Evolutionary conservation across 2,329 filamentous ascomycete species (phyloP), one percentile per base, ranked within the genome.

Genomic region (Didymella keratinophila): DNA sequence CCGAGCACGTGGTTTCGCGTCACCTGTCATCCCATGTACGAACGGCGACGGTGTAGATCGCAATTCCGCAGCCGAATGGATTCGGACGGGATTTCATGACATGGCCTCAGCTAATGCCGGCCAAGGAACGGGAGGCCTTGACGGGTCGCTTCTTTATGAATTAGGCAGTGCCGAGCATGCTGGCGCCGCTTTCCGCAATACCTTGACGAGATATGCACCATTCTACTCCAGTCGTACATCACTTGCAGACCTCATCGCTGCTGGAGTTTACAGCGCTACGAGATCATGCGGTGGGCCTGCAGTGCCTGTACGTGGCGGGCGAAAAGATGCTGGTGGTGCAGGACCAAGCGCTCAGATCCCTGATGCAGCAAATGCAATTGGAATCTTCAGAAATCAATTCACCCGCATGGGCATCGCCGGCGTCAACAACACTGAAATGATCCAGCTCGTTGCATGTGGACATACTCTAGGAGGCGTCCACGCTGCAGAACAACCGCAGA

Each of bases 401-500:
- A 56, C 74, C 6, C 80, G 85, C 48, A 84, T 87, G 79, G 86
- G 86, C 6, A 87, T 87, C 73, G 81, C 73, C 49, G 55, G 55
- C 20, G 28, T 52, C 28, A 52, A 53, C 10, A 71, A 71, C 11
- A 71, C 78, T 16, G 84, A 88, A 63, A 88, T 87, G 84, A 86
- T 88, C 41, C 81, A 84, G 66, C 76, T 86, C 23, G 82, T 81
- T 1, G 86, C 85, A 10, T 89, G 86, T 67, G 86, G 86, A 2
- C 86, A 89, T 69, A 84, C 84, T 0, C 71, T 89, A 21, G 86
- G 86, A 21, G 83, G 85, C 16, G 86, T 88, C 8, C 86, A 88
- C 71, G 76, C 78, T 25, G 68, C 70, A 10, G 79, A 86, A 61
- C 86, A 86, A 60, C 82, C 84, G 0, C 75, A 81, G 9, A 81